These are phyloP conservation scores for Cladosporium austrohemisphaericum DNA, from an alignment of 2,329 filamentous ascomycete genomes.

Conservation along the genomic window DNA sequence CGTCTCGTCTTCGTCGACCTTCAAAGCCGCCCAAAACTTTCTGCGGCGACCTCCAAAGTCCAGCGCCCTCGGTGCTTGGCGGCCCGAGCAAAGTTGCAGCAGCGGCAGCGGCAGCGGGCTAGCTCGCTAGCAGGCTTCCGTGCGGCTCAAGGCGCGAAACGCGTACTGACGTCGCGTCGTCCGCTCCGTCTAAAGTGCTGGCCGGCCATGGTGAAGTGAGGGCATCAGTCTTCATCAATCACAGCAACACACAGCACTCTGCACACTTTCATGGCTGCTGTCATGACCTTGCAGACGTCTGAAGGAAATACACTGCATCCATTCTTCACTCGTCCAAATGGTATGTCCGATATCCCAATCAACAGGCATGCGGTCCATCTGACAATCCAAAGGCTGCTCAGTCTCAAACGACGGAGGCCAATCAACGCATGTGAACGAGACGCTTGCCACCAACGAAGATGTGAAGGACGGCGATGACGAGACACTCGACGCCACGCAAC, in stretches of 20 bases:
- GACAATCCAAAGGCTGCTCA: neutral
- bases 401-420: neutral
- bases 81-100: too few relatives aligned
- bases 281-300: slow-evolving; percentile 13
- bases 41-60: neutral
- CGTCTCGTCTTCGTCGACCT: too few relatives aligned
- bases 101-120: too few relatives aligned
- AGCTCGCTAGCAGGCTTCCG: too few relatives aligned
- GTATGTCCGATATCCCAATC: slow-evolving; percentile 10
- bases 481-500: slow-evolving; percentile 15
- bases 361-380: neutral
- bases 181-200: too few relatives aligned
- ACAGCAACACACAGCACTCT: neutral
- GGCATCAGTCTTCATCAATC: neutral
- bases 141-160: too few relatives aligned
- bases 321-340: slow-evolving; percentile 27
- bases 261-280: slow-evolving; percentile 8
- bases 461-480: slow-evolving; percentile 19
- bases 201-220: too few relatives aligned
- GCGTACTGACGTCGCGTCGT: neutral
- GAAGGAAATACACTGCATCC: slow-evolving; percentile 24
- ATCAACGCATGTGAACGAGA: neutral
- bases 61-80: neutral
- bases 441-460: neutral
- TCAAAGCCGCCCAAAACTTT: slow-evolving; percentile 9